phyloP scores from a whole-genome alignment of 1,284 basidiomycete genomes.

The Puccinia coronata region DNA sequence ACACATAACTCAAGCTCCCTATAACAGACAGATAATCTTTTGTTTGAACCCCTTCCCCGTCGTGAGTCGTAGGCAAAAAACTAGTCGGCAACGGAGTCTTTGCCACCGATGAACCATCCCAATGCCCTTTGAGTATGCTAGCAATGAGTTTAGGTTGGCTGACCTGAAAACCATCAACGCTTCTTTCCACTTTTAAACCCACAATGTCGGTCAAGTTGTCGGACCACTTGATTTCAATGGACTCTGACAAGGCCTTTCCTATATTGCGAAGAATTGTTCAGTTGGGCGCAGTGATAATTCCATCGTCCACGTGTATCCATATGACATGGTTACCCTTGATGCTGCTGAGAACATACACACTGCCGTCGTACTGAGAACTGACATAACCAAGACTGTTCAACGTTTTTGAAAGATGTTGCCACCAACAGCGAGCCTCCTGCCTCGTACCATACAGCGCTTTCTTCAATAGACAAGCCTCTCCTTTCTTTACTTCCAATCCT shows the following conservation, averaged over 20 bases:
- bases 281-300: background rate
- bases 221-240: background rate
- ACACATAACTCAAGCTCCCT: conserved; percentile 13
- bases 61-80: too few species aligned
- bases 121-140: background rate
- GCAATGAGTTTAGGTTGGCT: background rate
- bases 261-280: background rate
- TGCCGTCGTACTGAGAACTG: background rate
- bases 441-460: background rate
- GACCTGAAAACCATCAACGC: background rate
- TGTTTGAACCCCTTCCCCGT: background rate
- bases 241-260: background rate
- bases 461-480: background rate
- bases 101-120: background rate
- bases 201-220: background rate
- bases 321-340: background rate
- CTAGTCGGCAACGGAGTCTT: background rate
- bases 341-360: background rate
- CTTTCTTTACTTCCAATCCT: background rate
- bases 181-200: background rate
- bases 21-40: conserved; percentile 10
- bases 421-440: conserved; percentile 1
- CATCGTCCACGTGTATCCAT: conserved; percentile 26
- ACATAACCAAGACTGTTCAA: background rate
- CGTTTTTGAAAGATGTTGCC: background rate